Base-by-base conservation (phyloP, 495 filamentous ascomycete genomes). In the Diplogelasinospora grovesii region DNA sequence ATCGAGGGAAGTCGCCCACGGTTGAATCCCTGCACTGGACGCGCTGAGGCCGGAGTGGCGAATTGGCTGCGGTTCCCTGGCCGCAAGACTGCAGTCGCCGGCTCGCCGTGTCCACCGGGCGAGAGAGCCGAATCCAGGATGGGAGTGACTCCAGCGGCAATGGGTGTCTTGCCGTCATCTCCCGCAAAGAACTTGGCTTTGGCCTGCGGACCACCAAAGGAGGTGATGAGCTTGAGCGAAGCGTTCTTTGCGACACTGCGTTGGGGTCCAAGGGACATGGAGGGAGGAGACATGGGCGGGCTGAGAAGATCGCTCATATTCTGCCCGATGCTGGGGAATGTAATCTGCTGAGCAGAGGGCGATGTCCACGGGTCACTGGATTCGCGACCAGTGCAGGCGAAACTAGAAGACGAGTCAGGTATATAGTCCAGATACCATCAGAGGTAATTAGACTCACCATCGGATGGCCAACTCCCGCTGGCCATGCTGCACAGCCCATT, bases 51-150 rank as follows among this genome's bases (percentile, higher is more conserved):
- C 0, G 85, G 83, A 9, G 84, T 81, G 46, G 75, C 76, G 31
- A 77, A 66, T 15, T 59, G 57, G 48, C 70, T 78, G 18, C 68
- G 65, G 46, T 69, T 65, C 30, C 79, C 77, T 2, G 38, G 7
- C 46, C 81, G 74, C 26, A 81, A 65, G 46, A 85, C 82, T 3
- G 82, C 82, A 5, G 74, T 76, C 7, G 74, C 72, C n/a, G 82
- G 70, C 29, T 78, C 73, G 26, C 49, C 54, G 18, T 7, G 22
- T n/a, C 78, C 82, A 24, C 75, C 69, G 2, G 86, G 85, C 19
- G 86, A 87, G 22, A 92, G 66, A 8, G 89, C 92, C 25, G 90
- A 94, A 48, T 96, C 86, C 3, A 86, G 83, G 55, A 97, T 96
- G 1, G 92, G 92, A 3, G 93, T 98, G 9, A 83, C 74, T 26